Evolutionary conservation across 805 yeast species (phyloP).

Genomic region (Suhomyces emberorum): DNA sequence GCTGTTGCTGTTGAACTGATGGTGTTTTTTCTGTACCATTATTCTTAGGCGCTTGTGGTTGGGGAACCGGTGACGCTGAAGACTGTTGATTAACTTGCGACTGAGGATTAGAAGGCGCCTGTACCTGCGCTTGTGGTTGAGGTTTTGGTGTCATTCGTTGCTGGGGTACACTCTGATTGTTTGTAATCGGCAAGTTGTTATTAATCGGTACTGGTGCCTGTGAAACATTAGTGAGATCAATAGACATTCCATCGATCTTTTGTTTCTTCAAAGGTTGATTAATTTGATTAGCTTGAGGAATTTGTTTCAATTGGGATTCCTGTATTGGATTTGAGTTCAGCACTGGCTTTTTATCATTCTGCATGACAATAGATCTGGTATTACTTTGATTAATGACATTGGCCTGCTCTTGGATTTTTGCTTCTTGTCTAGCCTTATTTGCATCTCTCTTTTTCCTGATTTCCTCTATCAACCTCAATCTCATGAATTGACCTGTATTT

Average conservation of each 20-base stretch:
- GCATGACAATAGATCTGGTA: constrained; percentile 28
- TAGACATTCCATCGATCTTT: neutral
- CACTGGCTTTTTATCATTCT: constrained; percentile 11
- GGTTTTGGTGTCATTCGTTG: constrained; percentile 5
- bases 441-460: constrained; percentile 62
- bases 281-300: constrained; percentile 21
- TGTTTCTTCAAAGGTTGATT: constrained; percentile 2
- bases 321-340: constrained; percentile 19
- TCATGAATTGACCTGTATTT: constrained; percentile 66
- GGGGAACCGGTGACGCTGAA: no score
- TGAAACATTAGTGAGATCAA: neutral
- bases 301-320: constrained; percentile 18
- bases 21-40: constrained; percentile 1
- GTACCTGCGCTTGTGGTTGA: constrained; percentile 3
- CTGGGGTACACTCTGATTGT: constrained; percentile 15
- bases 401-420: constrained; percentile 38
- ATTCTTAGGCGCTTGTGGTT: neutral
- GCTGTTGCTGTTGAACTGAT: constrained; percentile 34
- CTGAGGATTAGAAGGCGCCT: constrained; percentile 2
- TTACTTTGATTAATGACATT: constrained; percentile 28
- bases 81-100: neutral
- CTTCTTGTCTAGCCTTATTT: constrained; percentile 40
- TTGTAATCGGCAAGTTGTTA: neutral
- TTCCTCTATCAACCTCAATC: constrained; percentile 86
- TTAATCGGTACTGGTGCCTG: constrained; percentile 7